Conservation (phyloP, 768 basidiomycete genomes). For the Goffeauzyma gilvescens region DNA sequence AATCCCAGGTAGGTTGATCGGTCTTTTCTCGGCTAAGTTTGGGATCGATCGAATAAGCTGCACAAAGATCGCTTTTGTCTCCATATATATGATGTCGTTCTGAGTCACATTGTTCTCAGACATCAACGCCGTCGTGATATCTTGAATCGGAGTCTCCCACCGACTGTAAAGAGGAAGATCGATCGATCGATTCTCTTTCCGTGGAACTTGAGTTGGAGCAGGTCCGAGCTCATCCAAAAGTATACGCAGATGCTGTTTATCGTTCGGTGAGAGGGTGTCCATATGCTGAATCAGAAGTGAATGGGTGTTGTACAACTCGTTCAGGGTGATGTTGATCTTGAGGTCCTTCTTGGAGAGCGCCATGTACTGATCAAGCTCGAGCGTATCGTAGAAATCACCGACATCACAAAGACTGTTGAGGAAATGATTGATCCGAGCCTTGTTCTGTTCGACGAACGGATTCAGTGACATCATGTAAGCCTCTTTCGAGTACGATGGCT, state of each 20-base stretch:
- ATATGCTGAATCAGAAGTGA: constrained; percentile 85
- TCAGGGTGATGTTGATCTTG: constrained; percentile 93
- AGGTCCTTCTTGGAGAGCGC: constrained; percentile 97
- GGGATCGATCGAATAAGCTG: constrained; percentile 92
- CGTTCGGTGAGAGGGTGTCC: constrained; percentile 83
- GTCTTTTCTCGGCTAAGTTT: constrained; percentile 58
- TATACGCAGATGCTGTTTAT: constrained; percentile 91
- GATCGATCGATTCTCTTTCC: constrained; percentile 89
- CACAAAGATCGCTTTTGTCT: constrained; percentile 97
- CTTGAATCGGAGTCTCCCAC: constrained; percentile 98
- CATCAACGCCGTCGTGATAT: constrained; percentile 88
- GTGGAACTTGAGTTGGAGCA: constrained; percentile 83
- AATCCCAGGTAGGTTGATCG: constrained; percentile 69
- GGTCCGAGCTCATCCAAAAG: constrained; percentile 87
- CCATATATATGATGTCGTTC: constrained; percentile 98
- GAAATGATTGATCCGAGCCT: constrained; percentile 91
- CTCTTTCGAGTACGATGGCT: constrained; percentile 93
- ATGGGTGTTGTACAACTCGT: constrained; percentile 98
- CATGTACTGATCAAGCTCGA: constrained; percentile 99
- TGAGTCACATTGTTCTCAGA: constrained; percentile 74
- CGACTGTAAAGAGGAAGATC: constrained; percentile 85
- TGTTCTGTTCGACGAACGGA: constrained; percentile 97
- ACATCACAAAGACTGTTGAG: constrained; percentile 94
- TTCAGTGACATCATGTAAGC: constrained; percentile 97
- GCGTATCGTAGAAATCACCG: constrained; percentile 94